phyloP scores from a whole-genome alignment of 2,329 filamentous ascomycete species.

The Sarocladium oryzae region DNA sequence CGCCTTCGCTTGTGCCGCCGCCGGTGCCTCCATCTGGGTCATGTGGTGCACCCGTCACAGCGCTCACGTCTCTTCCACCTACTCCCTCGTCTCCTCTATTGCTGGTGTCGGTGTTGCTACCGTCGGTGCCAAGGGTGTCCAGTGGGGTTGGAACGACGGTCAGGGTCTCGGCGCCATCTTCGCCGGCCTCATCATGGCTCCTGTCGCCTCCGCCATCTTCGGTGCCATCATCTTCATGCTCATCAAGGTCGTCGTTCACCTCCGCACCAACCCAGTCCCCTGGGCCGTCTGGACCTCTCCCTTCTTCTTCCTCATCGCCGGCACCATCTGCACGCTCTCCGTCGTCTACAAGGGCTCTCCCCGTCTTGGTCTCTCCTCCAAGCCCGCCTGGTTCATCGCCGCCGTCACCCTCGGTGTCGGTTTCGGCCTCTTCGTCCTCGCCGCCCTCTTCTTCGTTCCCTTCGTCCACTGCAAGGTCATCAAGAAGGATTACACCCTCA shows the following conservation, averaged over 20 bases:
- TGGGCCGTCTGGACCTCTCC: constrained; percentile 70
- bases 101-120: constrained; percentile 64
- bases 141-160: constrained; percentile 65
- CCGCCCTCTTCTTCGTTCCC: constrained; percentile 67
- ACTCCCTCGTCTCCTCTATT: constrained; percentile 63
- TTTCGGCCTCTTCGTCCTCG: constrained; percentile 49
- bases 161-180: constrained; percentile 68
- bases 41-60: constrained; percentile 75
- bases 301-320: constrained; percentile 71
- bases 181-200: constrained; percentile 65
- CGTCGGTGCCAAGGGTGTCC: constrained; percentile 52
- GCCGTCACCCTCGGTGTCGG: constrained; percentile 60
- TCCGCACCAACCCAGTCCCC: constrained; percentile 62
- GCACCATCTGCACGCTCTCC: constrained; percentile 66
- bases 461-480: constrained; percentile 61
- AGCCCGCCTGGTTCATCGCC: constrained; percentile 61
- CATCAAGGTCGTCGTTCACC: constrained; percentile 64
- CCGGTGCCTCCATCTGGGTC: constrained; percentile 63
- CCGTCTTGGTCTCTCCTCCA: constrained; percentile 56
- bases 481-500: constrained; percentile 59
- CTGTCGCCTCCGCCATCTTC: constrained; percentile 58
- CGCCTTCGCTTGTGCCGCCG: constrained; percentile 58
- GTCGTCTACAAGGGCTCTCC: constrained; percentile 79
- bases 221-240: constrained; percentile 63
- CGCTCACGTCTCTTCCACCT: constrained; percentile 66